Conservation (phyloP, 2,329 filamentous ascomycete genomes). For the Calcarisporium arbuscula region DNA sequence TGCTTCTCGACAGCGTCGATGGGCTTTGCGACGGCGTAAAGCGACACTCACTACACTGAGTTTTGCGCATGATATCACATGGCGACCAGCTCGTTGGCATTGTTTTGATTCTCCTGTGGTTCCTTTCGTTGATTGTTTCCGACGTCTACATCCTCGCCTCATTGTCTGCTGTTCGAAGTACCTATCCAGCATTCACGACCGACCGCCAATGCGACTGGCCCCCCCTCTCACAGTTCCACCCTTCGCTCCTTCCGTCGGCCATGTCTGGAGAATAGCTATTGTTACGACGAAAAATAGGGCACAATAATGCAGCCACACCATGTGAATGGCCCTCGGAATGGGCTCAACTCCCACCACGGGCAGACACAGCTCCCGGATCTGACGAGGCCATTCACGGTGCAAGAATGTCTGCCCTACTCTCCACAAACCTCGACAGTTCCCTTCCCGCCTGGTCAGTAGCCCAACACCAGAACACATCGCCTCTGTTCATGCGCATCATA, state of each 20-base stretch:
- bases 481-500: neutral
- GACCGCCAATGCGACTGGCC: no score
- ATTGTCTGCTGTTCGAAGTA: no score
- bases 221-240: no score
- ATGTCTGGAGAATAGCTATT: slow-evolving; percentile 23
- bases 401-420: slow-evolving; percentile 75
- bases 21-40: no score
- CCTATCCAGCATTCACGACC: no score
- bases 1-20: no score
- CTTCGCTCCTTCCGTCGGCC: slow-evolving; percentile 20
- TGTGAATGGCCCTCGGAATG: slow-evolving; percentile 27
- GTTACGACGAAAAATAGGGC: slow-evolving; percentile 22
- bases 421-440: slow-evolving; percentile 76
- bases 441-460: slow-evolving; percentile 61
- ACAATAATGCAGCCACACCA: slow-evolving; percentile 23
- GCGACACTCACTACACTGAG: no score
- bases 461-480: neutral
- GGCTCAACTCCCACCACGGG: slow-evolving; percentile 19
- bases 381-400: slow-evolving; percentile 52
- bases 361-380: slow-evolving; percentile 16
- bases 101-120: no score
- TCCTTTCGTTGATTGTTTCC: no score
- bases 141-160: no score
- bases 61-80: no score
- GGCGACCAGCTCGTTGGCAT: no score